Evolutionary conservation across 345 rosid genomes (phyloP), one percentile per base, ranked within the genome.

Genomic region (Citrus glauca): DNA sequence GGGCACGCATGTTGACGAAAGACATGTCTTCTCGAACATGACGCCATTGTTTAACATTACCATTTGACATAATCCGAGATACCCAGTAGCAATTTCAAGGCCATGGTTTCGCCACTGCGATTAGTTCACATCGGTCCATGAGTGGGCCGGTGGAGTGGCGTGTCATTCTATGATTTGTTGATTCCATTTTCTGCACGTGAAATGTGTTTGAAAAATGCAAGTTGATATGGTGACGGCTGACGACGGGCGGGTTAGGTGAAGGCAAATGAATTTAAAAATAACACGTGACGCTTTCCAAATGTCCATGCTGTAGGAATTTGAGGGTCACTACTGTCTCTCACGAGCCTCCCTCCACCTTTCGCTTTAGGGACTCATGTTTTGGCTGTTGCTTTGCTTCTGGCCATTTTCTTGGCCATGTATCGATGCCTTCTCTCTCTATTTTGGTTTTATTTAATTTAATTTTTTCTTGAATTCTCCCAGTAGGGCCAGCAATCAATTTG

Each of bases 1-100:
- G 77, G 66, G 82, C 82, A 82, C 80, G 82, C 77, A 66, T 71
- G 48, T 74, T 82, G 60, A 82, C 69, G 76, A 28, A 38, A 19
- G 24, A 56, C 73, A 72, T 69, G 81, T 57, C 76, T 42, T 72
- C 17, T 65, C 80, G 62, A 65, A 28, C 50, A 20, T 22, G 27
- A 62, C 53, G 30, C 60, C 60, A 4, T 72, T 28, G 4, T 10
- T 42, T 19, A 22, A 0, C 28, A 6, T 71, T 28, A 4, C 16
- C 16, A 28, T 25, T 61, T 27, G 19, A 13, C 17, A 61, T 11
- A 4, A 11, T 27, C 7, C 6, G 5, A 63, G 20, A 28, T 63
- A 7, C 25, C 17, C 10, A 4, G 32, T 20, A 3, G 17, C 50
- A 45, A 13, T 13, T 45, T 45, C 17, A 13, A 45, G 50, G 50